Percentiles rank a stretch among this genome's conserved stretches.
Conservation (phyloP, 495 filamentous ascomycete genomes). For the Hypoxylon crocopeplum region DNA sequence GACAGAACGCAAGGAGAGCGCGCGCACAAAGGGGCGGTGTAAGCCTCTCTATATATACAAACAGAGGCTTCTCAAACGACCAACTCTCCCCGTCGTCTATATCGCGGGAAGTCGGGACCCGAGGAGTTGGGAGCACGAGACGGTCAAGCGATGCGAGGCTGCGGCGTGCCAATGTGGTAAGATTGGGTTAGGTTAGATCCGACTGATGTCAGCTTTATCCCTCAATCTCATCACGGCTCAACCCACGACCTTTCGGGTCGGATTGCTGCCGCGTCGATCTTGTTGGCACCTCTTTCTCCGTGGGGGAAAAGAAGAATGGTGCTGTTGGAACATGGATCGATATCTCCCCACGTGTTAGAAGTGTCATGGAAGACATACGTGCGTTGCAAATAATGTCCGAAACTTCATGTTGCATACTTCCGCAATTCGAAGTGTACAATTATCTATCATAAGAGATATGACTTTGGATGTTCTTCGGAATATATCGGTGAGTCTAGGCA, state of each 20-base stretch:
- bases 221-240: not conserved
- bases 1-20: too few species aligned
- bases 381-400: conserved; percentile 8
- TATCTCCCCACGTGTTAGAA: conserved; percentile 15
- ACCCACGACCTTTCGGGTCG: not conserved
- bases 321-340: conserved; percentile 7
- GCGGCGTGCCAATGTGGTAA: conserved; percentile 12
- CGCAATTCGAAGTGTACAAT: too few species aligned
- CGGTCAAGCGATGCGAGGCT: conserved; percentile 24
- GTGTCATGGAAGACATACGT: not conserved
- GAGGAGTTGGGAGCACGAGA: conserved; percentile 9
- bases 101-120: not conserved
- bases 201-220: not conserved
- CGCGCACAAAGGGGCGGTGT: too few species aligned
- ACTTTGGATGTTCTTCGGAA: too few species aligned
- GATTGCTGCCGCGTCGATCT: not conserved
- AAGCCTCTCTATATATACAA: too few species aligned
- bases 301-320: not conserved
- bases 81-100: too few species aligned
- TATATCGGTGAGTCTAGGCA: too few species aligned
- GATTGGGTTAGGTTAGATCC: conserved; percentile 2
- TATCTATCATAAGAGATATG: too few species aligned
- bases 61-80: too few species aligned
- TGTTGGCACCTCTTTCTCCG: not conserved
- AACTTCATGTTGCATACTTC: too few species aligned